phyloP scores from a whole-genome alignment of 2,329 filamentous ascomycete genomes.

The Teratosphaeria epicoccoides region DNA sequence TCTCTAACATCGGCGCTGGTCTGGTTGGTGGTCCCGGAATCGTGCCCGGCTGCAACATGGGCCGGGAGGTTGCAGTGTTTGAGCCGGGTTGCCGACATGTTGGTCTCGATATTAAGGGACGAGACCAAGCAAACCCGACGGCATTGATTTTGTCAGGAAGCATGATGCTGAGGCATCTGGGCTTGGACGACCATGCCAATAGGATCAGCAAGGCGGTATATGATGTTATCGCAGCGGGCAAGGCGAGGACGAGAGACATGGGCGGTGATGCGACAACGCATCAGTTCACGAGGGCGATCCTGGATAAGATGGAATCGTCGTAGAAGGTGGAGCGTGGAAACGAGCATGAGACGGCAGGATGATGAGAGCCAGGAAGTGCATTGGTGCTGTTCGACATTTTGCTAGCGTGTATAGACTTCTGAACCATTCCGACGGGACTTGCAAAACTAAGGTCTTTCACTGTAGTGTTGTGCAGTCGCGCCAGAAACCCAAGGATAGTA shows the following conservation, averaged over 20 bases:
- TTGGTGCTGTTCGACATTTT: neutral
- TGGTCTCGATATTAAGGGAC: conserved; percentile 98
- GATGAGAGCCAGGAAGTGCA: too few relatives aligned
- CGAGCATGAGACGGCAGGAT: neutral
- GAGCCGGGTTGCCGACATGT: conserved; percentile 99
- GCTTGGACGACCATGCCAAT: conserved; percentile 96
- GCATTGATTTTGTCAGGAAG: conserved; percentile 88
- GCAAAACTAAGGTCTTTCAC: too few relatives aligned
- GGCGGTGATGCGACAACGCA: conserved; percentile 81
- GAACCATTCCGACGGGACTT: neutral
- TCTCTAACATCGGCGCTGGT: conserved; percentile 97
- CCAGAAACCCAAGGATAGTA: too few relatives aligned
- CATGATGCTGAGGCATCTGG: conserved; percentile 95
- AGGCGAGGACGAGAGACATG: conserved; percentile 89
- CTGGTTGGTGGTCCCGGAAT: conserved; percentile 95
- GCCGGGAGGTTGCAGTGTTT: conserved; percentile 93
- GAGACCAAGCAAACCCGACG: conserved; percentile 97
- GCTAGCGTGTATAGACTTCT: neutral
- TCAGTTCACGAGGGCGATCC: conserved; percentile 87
- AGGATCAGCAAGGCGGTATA: conserved; percentile 85
- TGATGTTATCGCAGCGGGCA: conserved; percentile 77
- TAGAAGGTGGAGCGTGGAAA: neutral
- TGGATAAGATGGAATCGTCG: conserved; percentile 76
- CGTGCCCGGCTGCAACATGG: conserved; percentile 99
- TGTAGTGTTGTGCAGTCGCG: too few relatives aligned